Evolutionary conservation across 1,284 basidiomycete genomes (phyloP), one percentile per base, ranked within the genome.

Genomic region (Erythrobasidium hasegawianum): DNA sequence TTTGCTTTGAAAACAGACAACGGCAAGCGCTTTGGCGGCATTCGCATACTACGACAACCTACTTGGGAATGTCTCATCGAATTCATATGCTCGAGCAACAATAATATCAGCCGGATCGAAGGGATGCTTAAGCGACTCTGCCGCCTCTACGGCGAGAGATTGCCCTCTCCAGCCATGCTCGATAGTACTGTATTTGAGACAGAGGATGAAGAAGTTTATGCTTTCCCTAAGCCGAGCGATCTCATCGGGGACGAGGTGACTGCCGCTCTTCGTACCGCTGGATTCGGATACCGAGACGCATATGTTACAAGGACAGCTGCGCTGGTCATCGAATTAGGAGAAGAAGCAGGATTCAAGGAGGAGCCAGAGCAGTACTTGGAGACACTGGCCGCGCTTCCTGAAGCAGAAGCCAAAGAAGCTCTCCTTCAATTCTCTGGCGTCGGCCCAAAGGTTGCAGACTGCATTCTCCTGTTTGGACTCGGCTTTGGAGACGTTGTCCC

Each of bases 11-110:
- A 81, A 50, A 81, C 83, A 64, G 78, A 81, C 22, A 89, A 88
- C 71, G 76, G 80, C 59, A 86, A 67, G 14, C 72, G 87, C 20
- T 85, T 87, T 56, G 74, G 74, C 2, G 83, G 83, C 0, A 78
- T 83, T 0, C 72, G 86, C 49, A 88, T 97, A 70, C 78, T 97
- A 41, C 81, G 90, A 70, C 95, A 98, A 76, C 93, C 97, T 75
- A 90, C 92, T 61, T 98, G 92, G 87, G 96, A 97, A 78, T 94
- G 89, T 72, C 82, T 96, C 26, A 79, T 96, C 49, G 95, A 93
- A 9, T 98, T 98, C 79, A 97, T 99, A 71, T 98, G 95, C 75
- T 97, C 93, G 16, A 91, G 93, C 0, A 98, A 97, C 75, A 98
- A 98, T 77, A 95, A 98, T 73, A 98, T 97, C 57, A 79, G 84